Percentiles rank a stretch among this genome's conserved stretches.
These are phyloP conservation scores for Neltuma alba DNA, from an alignment of 306 rosid species.

Conservation along the genomic window DNA sequence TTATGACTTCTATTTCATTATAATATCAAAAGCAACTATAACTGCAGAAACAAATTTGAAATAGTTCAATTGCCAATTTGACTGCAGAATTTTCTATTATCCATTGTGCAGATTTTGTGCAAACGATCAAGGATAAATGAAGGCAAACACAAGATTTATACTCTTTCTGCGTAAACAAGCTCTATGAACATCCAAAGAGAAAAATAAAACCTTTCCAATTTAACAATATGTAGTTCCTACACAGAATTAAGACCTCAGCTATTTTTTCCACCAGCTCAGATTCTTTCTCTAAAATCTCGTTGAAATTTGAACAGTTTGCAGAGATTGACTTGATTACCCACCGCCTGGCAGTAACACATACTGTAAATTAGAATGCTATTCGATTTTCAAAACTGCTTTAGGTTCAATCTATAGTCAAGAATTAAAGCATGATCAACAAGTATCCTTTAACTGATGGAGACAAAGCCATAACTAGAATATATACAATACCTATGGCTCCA, in stretches of 20 bases:
- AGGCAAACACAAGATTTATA: constrained; percentile 7
- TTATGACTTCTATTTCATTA: constrained; percentile 12
- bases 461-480: constrained; percentile 36
- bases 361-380: constrained; percentile 34
- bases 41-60: constrained; percentile 4
- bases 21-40: constrained; percentile 2
- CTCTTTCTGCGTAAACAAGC: constrained; percentile 15
- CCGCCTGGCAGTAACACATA: constrained; percentile 62
- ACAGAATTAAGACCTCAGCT: constrained; percentile 80
- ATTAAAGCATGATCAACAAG: constrained; percentile 2
- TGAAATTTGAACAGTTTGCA: constrained; percentile 60
- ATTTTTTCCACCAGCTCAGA: constrained; percentile 94
- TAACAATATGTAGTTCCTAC: constrained; percentile 49
- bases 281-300: constrained; percentile 77
- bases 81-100: background rate
- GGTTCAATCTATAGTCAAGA: constrained; percentile 26
- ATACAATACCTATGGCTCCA: constrained; percentile 78
- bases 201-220: constrained; percentile 41
- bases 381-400: constrained; percentile 21
- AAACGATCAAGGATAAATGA: background rate
- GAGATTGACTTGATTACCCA: constrained; percentile 89
- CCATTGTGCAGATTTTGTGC: background rate
- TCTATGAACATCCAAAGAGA: constrained; percentile 28
- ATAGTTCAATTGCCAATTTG: constrained; percentile 19
- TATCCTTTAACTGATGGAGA: constrained; percentile 24